These are phyloP conservation scores for Stygiomarasmius scandens DNA, from an alignment of 1,284 basidiomycete genomes.

Conservation along the genomic window DNA sequence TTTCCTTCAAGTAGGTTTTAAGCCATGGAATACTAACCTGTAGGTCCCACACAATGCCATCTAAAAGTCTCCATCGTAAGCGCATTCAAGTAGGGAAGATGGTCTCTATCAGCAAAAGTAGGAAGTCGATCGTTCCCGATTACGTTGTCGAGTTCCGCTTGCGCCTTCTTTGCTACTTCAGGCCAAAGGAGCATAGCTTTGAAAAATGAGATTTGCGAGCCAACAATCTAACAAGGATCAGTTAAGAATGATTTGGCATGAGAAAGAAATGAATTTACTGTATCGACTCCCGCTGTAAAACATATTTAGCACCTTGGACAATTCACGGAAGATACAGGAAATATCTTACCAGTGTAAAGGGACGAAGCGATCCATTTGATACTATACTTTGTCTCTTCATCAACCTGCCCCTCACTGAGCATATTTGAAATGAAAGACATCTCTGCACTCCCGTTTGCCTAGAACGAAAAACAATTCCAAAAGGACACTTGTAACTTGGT, in stretches of 20 bases:
- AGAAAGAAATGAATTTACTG: slow-evolving; percentile 23
- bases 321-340: not conserved
- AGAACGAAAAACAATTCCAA: slow-evolving; percentile 19
- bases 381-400: slow-evolving; percentile 14
- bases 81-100: slow-evolving; percentile 39
- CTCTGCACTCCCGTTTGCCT: slow-evolving; percentile 17
- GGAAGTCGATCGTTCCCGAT: slow-evolving; percentile 35
- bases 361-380: slow-evolving; percentile 22
- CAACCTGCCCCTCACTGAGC: slow-evolving; percentile 13
- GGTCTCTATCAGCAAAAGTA: slow-evolving; percentile 27
- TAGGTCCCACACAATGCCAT: slow-evolving; percentile 19
- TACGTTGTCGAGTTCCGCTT: slow-evolving; percentile 36
- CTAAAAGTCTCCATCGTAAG: slow-evolving; percentile 32
- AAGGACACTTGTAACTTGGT: too few species aligned
- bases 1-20: not conserved
- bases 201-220: slow-evolving; percentile 10
- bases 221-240: slow-evolving; percentile 4
- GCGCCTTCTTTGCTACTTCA: slow-evolving; percentile 33
- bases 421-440: slow-evolving; percentile 18
- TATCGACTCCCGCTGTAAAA: slow-evolving; percentile 11
- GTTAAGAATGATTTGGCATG: slow-evolving; percentile 19
- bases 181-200: slow-evolving; percentile 22
- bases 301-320: not conserved
- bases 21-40: slow-evolving; percentile 8
- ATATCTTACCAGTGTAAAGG: slow-evolving; percentile 22